Evolutionary conservation across 164 flowering plant species (phyloP).

Genomic region (Liquidambar formosana): DNA sequence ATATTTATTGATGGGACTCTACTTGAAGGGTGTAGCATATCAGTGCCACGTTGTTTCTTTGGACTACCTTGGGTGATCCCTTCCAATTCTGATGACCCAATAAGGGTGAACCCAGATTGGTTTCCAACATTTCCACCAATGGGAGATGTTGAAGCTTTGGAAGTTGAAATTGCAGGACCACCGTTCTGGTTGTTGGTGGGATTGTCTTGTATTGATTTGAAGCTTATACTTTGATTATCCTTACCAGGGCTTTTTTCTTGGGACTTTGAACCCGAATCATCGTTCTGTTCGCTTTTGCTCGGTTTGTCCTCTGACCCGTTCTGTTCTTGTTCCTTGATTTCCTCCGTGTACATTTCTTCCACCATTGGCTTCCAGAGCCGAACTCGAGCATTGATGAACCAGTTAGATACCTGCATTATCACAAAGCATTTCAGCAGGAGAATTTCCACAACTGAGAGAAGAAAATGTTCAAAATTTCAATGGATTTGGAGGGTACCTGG

Average conservation of each 20-base stretch:
- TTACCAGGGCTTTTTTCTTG: conserved; percentile 34
- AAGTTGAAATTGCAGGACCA: conserved; percentile 30
- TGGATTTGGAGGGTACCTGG: conserved; percentile 52
- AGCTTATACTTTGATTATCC: conserved; percentile 20
- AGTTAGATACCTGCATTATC: conserved; percentile 80
- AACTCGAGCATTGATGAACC: conserved; percentile 98
- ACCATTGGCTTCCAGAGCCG: conserved; percentile 99
- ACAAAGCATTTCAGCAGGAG: background rate
- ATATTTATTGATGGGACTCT: conserved; percentile 39
- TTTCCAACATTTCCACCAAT: conserved; percentile 28
- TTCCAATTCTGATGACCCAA: conserved; percentile 57
- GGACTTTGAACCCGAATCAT: conserved; percentile 48
- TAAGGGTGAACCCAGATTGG: conserved; percentile 60
- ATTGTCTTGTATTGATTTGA: conserved; percentile 36
- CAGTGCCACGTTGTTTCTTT: conserved; percentile 59
- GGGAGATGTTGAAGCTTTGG: conserved; percentile 39
- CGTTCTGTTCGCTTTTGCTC: conserved; percentile 48
- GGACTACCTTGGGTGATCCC: conserved; percentile 57
- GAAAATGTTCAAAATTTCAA: background rate
- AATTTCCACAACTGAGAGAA: background rate
- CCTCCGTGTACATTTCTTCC: conserved; percentile 96
- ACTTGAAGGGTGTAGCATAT: conserved; percentile 36
- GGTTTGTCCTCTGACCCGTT: conserved; percentile 51
- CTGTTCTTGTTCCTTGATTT: conserved; percentile 70
- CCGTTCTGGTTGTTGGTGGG: conserved; percentile 28